Percentiles rank a stretch among this genome's conserved stretches.
These are phyloP conservation scores for Phytophthora vignae DNA, from an alignment of 352 stramenopile species.

Conservation along the genomic window DNA sequence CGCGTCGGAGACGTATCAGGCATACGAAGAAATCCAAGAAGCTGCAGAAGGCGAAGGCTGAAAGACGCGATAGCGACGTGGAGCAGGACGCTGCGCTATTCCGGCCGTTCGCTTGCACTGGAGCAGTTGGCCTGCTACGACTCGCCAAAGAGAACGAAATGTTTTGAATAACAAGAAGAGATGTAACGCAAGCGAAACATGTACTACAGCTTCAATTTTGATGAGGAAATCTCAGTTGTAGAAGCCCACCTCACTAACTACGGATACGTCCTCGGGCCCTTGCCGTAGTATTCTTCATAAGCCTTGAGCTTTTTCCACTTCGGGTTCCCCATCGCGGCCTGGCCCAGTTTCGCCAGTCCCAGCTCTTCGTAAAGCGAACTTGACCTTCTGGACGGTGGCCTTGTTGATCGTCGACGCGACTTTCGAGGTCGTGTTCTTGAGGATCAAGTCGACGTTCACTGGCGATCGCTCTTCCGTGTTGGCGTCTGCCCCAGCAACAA, in stretches of 20 bases:
- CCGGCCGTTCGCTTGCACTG: constrained; percentile 74
- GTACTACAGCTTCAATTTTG: constrained; percentile 3
- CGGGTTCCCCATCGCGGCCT: not conserved
- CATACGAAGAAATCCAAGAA: constrained; percentile 36
- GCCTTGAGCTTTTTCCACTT: not conserved
- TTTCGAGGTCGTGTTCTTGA: too few species aligned
- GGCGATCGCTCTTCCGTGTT: too few species aligned
- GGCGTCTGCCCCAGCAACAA: too few species aligned
- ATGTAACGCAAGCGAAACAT: constrained; percentile 6
- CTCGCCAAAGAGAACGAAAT: constrained; percentile 80
- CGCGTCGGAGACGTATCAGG: constrained; percentile 35
- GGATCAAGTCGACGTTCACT: too few species aligned
- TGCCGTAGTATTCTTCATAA: too few species aligned
- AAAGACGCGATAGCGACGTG: constrained; percentile 18
- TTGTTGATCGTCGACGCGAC: too few species aligned
- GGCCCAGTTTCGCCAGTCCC: not conserved
- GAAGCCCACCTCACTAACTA: not conserved
- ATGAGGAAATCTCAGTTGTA: not conserved
- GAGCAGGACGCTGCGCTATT: constrained; percentile 42
- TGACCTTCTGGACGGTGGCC: too few species aligned
- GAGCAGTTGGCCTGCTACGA: constrained; percentile 63
- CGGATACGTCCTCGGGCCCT: too few species aligned
- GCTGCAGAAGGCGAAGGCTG: constrained; percentile 29
- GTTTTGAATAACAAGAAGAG: constrained; percentile 51
- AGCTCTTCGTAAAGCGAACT: too few species aligned